Percentiles rank a stretch among this genome's conserved stretches.
Conservation (phyloP, 768 basidiomycete genomes). For the Mycena epipterygia region DNA sequence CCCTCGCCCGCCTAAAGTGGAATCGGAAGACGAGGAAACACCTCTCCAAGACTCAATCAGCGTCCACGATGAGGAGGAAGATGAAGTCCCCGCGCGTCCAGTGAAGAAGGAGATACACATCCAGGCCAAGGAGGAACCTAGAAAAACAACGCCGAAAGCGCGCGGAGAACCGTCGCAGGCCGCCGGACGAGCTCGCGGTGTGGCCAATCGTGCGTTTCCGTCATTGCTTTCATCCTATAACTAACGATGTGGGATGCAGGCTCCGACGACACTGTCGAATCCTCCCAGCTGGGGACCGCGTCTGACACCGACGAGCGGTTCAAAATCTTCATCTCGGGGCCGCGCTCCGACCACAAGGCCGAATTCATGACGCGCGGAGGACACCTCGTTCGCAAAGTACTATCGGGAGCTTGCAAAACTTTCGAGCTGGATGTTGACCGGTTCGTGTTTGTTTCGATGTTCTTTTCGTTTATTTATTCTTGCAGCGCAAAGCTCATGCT, state of each 20-base stretch:
- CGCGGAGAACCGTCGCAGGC: conserved; percentile 1
- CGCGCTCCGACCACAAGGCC: background rate
- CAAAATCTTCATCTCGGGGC: conserved; percentile 19
- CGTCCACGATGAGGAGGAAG: conserved; percentile 3
- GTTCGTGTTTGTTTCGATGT: conserved; percentile 11
- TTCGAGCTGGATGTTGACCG: conserved; percentile 41
- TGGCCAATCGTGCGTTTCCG: conserved; percentile 4
- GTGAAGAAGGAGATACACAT: background rate
- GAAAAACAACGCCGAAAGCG: background rate
- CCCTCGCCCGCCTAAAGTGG: conserved; percentile 4
- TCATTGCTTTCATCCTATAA: background rate
- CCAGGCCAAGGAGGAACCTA: background rate
- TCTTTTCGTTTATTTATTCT: background rate
- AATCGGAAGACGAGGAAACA: conserved; percentile 30
- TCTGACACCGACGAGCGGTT: conserved; percentile 22
- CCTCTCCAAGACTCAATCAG: background rate
- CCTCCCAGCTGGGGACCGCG: background rate
- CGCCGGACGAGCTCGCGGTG: background rate
- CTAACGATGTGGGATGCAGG: background rate
- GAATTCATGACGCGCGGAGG: conserved; percentile 48
- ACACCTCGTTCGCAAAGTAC: conserved; percentile 46
- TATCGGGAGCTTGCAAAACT: conserved; percentile 44
- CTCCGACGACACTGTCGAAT: background rate
- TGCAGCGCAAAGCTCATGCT: conserved; percentile 29
- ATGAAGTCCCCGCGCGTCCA: conserved; percentile 11